phyloP scores from a whole-genome alignment of 1,284 basidiomycete species.

The Phenoliferia sp. region DNA sequence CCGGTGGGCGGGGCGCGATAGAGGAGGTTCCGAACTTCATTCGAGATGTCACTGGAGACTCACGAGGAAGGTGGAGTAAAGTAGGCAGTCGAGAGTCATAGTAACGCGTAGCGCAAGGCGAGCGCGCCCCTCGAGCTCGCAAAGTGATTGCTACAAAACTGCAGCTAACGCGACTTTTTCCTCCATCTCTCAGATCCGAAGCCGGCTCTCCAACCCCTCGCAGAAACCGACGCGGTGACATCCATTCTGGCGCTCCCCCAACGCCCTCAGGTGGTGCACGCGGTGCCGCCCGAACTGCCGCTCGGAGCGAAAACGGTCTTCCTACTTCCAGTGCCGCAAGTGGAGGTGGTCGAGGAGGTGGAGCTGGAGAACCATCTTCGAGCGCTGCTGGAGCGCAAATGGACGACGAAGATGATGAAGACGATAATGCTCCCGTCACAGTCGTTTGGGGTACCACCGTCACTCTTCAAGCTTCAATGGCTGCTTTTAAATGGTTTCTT shows the following conservation, averaged over 20 bases:
- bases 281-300: background rate
- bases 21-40: background rate
- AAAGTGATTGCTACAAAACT: background rate
- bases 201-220: conserved; percentile 30
- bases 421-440: conserved; percentile 62
- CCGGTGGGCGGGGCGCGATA: background rate
- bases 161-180: too few relatives aligned
- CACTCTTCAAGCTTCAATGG: conserved; percentile 84
- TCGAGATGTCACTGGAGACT: too few relatives aligned
- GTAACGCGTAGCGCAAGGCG: background rate
- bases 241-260: conserved; percentile 37
- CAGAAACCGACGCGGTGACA: conserved; percentile 36
- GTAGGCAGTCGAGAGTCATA: too few relatives aligned
- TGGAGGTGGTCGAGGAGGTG: conserved; percentile 9
- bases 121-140: background rate
- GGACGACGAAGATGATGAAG: conserved; percentile 26
- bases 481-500: conserved; percentile 81
- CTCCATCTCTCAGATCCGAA: conserved; percentile 17
- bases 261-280: conserved; percentile 15
- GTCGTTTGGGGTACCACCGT: conserved; percentile 97
- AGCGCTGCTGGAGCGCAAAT: conserved; percentile 13
- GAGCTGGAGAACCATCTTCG: conserved; percentile 15
- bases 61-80: too few relatives aligned
- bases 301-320: conserved; percentile 2
- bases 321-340: conserved; percentile 19